Conservation (phyloP, 805 yeast species). For the Candida germanica region DNA sequence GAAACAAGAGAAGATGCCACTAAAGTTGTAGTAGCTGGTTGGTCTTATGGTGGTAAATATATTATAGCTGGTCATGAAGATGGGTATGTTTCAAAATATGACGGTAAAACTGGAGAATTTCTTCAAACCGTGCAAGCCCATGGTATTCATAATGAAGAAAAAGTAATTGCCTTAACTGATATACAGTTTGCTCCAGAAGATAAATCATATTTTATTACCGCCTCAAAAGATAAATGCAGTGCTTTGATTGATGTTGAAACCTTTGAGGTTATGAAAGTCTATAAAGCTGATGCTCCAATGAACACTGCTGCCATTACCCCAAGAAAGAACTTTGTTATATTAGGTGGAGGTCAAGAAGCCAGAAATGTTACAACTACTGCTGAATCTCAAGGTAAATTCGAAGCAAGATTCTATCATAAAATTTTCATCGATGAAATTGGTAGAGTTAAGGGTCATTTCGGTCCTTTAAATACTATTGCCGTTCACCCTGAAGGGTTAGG, state of each 20-base stretch:
- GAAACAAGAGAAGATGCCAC: slow-evolving; percentile 54
- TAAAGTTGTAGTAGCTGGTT: slow-evolving; percentile 79
- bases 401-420: slow-evolving; percentile 94
- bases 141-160: slow-evolving; percentile 55
- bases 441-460: slow-evolving; percentile 97
- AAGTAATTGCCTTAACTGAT: slow-evolving; percentile 60
- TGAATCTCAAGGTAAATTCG: slow-evolving; percentile 91
- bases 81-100: slow-evolving; percentile 79
- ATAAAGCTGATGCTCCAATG: slow-evolving; percentile 86
- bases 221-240: slow-evolving; percentile 90
- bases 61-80: slow-evolving; percentile 86
- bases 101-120: slow-evolving; percentile 71
- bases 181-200: slow-evolving; percentile 82
- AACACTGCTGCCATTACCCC: slow-evolving; percentile 96
- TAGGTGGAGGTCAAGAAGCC: slow-evolving; percentile 99
- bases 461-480: slow-evolving; percentile 93
- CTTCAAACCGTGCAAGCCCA: slow-evolving; percentile 61
- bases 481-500: slow-evolving; percentile 92
- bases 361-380: slow-evolving; percentile 97
- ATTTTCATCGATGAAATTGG: slow-evolving; percentile 95
- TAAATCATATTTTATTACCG: slow-evolving; percentile 82
- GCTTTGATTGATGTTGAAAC: slow-evolving; percentile 74
- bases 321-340: slow-evolving; percentile 81
- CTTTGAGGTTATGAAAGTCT: slow-evolving; percentile 68
- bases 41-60: slow-evolving; percentile 72